A percentile compares a stretch with the other conserved stretches of the same genome.
Evolutionary conservation across 306 rosid species (phyloP).

Genomic region (Dicorynia guianensis): DNA sequence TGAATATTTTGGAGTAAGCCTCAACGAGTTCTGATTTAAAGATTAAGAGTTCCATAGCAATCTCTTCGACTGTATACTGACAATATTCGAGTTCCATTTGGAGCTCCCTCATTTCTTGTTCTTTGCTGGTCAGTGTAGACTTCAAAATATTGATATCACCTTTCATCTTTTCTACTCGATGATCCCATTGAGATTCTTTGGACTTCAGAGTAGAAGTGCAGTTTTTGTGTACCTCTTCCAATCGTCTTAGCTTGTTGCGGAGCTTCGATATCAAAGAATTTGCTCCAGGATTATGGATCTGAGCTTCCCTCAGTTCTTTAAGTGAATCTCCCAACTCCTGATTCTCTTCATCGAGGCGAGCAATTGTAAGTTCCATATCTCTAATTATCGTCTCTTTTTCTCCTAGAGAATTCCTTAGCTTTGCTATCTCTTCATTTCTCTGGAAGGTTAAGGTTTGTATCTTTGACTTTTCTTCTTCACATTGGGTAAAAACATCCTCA

Average conservation of each 20-base stretch:
- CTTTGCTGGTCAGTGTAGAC: constrained; percentile 48
- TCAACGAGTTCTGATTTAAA: constrained; percentile 62
- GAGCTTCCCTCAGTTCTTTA: constrained; percentile 68
- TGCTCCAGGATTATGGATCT: constrained; percentile 55
- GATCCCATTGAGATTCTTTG: constrained; percentile 63
- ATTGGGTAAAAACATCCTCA: constrained; percentile 50
- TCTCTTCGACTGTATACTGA: constrained; percentile 51
- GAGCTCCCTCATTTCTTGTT: constrained; percentile 56
- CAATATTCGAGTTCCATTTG: constrained; percentile 58
- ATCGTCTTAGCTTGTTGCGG: constrained; percentile 60
- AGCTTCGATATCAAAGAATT: constrained; percentile 47
- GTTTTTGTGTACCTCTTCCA: constrained; percentile 61
- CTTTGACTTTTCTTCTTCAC: constrained; percentile 61
- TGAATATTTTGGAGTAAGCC: constrained; percentile 48
- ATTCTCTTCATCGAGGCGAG: constrained; percentile 69
- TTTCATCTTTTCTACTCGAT: constrained; percentile 52
- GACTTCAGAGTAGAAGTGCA: constrained; percentile 53
- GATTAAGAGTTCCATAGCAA: constrained; percentile 44
- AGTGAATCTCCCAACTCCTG: constrained; percentile 54
- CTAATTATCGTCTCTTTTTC: constrained; percentile 50
- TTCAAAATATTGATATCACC: constrained; percentile 42
- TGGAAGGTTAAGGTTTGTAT: constrained; percentile 45
- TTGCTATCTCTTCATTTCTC: constrained; percentile 65
- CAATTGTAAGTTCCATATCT: constrained; percentile 54
- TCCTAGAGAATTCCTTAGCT: constrained; percentile 54